These are phyloP conservation scores for Amauroascus verrucosus DNA, from an alignment of 2,329 filamentous ascomycete species.

Conservation along the genomic window DNA sequence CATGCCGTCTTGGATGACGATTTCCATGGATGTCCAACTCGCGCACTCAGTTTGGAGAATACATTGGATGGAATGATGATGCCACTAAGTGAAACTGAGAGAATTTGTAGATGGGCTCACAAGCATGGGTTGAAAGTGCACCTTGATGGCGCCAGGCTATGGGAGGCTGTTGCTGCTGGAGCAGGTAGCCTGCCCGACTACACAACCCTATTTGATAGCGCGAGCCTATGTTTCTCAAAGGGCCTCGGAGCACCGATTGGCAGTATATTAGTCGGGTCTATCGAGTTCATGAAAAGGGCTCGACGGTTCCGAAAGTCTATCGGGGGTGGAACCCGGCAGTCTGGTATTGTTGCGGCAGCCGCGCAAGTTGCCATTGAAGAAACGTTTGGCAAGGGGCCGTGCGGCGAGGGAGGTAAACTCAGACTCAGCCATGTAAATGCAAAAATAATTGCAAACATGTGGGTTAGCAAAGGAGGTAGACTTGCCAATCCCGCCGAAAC, in stretches of 20 bases:
- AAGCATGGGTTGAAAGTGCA: conserved; percentile 58
- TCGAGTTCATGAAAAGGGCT: conserved; percentile 53
- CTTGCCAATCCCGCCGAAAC: conserved; percentile 63
- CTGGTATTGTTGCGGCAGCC: conserved; percentile 64
- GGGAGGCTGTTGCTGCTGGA: conserved; percentile 66
- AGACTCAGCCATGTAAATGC: conserved; percentile 52
- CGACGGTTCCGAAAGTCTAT: conserved; percentile 72
- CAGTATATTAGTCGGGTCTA: conserved; percentile 56
- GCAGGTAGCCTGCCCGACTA: conserved; percentile 58
- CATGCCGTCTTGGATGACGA: conserved; percentile 57
- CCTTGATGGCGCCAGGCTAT: conserved; percentile 68
- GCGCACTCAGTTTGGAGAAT: conserved; percentile 74
- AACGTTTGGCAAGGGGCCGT: conserved; percentile 55
- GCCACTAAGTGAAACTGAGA: conserved; percentile 59
- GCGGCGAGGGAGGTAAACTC: conserved; percentile 53
- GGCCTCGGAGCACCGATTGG: conserved; percentile 73
- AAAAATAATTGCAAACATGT: conserved; percentile 52
- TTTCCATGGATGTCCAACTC: conserved; percentile 68
- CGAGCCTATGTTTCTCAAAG: conserved; percentile 72
- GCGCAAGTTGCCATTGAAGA: conserved; percentile 69
- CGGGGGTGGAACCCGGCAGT: conserved; percentile 67
- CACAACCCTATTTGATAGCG: conserved; percentile 58
- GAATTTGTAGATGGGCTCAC: conserved; percentile 61
- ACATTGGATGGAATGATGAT: conserved; percentile 70
- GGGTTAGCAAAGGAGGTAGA: conserved; percentile 60